phyloP scores from a whole-genome alignment of 306 rosid species.

The Cicer bijugum region DNA sequence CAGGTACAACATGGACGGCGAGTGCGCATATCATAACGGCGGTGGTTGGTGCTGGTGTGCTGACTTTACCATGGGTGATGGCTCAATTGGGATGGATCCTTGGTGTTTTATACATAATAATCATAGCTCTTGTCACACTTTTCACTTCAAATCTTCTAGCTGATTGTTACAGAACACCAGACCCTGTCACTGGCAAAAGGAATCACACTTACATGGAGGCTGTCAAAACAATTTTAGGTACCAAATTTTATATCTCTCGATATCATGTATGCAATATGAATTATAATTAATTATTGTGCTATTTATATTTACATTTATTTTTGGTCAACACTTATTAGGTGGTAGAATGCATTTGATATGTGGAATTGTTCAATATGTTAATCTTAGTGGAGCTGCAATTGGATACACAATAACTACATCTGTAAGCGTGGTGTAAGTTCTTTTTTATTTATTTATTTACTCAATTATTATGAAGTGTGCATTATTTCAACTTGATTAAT shows the following conservation, averaged over 20 bases:
- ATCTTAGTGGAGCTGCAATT: conserved; percentile 40
- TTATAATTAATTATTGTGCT: neutral
- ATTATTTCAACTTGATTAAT: neutral
- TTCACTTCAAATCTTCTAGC: conserved; percentile 45
- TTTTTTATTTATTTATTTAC: neutral
- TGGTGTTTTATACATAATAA: conserved; percentile 16
- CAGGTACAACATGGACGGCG: conserved; percentile 42
- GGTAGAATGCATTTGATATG: conserved; percentile 41
- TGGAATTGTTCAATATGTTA: conserved; percentile 28
- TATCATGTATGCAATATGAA: neutral
- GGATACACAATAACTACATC: conserved; percentile 44
- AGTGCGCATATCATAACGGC: conserved; percentile 39
- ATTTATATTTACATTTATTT: neutral
- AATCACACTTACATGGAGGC: conserved; percentile 38
- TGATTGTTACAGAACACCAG: conserved; percentile 48
- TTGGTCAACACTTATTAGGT: conserved; percentile 4
- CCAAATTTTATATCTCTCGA: neutral
- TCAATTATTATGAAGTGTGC: neutral
- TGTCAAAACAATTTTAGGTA: conserved; percentile 43
- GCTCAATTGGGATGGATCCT: conserved; percentile 49
- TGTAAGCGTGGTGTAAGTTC: conserved; percentile 40
- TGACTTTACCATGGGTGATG: conserved; percentile 42
- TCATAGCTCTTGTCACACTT: conserved; percentile 10
- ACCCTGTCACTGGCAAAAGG: conserved; percentile 45
- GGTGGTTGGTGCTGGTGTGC: conserved; percentile 40